A percentile compares a stretch with the other conserved stretches of the same genome.
Conservation (phyloP, 768 basidiomycete genomes). For the Xerocomellus intermedius region DNA sequence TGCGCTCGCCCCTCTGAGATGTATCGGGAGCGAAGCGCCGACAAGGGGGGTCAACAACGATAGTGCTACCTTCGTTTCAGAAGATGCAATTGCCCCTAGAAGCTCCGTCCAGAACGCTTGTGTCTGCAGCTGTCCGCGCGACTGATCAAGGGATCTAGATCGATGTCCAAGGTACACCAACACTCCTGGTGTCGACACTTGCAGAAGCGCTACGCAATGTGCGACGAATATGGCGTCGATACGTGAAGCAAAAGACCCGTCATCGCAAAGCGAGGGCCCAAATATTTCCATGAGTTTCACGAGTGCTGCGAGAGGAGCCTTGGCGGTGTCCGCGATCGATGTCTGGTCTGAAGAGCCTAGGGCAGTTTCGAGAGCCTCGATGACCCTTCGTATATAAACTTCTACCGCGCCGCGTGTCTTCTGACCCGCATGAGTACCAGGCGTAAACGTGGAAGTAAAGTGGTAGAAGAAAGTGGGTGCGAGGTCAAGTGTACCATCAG, state of each 20-base stretch:
- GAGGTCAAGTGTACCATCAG: conserved; percentile 21
- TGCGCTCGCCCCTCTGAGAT: conserved; percentile 42
- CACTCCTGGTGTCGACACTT: conserved; percentile 42
- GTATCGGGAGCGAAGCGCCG: conserved; percentile 39
- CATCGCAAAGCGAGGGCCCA: conserved; percentile 47
- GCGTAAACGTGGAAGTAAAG: conserved; percentile 39
- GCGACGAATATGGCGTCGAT: conserved; percentile 44
- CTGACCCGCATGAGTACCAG: conserved; percentile 13
- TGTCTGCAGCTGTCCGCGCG: conserved; percentile 7
- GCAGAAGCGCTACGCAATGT: conserved; percentile 41
- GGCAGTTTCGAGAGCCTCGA: conserved; percentile 27
- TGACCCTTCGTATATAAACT: conserved; percentile 14
- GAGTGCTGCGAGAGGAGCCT: conserved; percentile 27
- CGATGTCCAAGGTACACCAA: conserved; percentile 48
- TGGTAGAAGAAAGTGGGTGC: conserved; percentile 47
- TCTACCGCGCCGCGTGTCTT: conserved; percentile 12
- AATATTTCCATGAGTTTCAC: conserved; percentile 52
- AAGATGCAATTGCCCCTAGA: conserved; percentile 41
- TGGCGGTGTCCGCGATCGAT: not conserved
- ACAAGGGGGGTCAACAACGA: conserved; percentile 43
- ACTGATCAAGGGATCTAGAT: conserved; percentile 4
- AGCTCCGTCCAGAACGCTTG: conserved; percentile 32
- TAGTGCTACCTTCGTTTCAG: conserved; percentile 31
- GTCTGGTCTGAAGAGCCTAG: conserved; percentile 5
- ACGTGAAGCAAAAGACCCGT: conserved; percentile 39